These are phyloP conservation scores for Fusarium continuum DNA, from an alignment of 2,329 filamentous ascomycete genomes.

Conservation along the genomic window DNA sequence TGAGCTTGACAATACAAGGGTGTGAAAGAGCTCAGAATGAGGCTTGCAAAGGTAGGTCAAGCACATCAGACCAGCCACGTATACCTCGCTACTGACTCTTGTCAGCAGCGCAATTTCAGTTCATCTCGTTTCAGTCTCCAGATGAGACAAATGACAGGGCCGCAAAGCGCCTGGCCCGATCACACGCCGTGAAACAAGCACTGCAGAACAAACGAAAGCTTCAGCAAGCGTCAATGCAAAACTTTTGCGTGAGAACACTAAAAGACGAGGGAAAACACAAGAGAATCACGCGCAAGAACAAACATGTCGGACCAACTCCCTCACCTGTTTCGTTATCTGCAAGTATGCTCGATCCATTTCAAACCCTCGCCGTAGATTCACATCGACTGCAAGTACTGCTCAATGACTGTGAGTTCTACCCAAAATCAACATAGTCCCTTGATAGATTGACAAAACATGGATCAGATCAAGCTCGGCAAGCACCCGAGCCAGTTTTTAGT, in stretches of 20 bases:
- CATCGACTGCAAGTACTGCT: conserved; percentile 19
- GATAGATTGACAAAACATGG: rapidly evolving
- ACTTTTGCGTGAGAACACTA: conserved; percentile 6
- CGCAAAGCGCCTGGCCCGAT: conserved; percentile 18
- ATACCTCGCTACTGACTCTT: neutral
- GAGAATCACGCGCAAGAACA: rapidly evolving
- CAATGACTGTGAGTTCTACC: conserved; percentile 5
- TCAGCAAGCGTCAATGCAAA: neutral
- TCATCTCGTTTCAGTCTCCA: conserved; percentile 17
- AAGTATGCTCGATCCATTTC: conserved; percentile 13
- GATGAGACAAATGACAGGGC: neutral
- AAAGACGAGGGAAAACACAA: neutral
- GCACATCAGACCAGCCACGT: rapidly evolving
- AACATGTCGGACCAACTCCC: rapidly evolving
- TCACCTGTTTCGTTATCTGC: neutral
- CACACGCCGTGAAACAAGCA: conserved; percentile 31
- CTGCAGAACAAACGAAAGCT: conserved; percentile 23
- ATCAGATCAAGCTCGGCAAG: conserved; percentile 39
- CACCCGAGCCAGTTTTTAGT: conserved; percentile 51
- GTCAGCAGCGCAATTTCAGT: conserved; percentile 28
- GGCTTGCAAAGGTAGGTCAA: neutral
- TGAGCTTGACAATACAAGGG: neutral
- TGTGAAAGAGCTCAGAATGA: rapidly evolving
- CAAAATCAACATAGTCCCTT: rapidly evolving
- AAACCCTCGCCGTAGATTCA: conserved; percentile 17